Evolutionary conservation across 768 basidiomycete species (phyloP), one percentile per base, ranked within the genome.

Genomic region (Phylloporus rhodoxanthus): DNA sequence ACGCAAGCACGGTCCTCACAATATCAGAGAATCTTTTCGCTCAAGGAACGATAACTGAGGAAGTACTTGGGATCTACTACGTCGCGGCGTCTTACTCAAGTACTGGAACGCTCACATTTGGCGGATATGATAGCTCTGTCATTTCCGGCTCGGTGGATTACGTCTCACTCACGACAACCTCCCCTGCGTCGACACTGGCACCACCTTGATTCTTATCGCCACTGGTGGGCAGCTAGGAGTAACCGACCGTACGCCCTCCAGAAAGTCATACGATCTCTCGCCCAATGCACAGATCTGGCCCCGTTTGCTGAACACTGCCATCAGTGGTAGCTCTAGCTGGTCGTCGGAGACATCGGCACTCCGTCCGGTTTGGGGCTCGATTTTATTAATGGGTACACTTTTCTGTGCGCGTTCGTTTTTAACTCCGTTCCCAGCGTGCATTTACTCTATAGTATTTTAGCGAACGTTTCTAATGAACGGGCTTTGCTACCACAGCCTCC

Each of bases 51-150:
- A 69, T 70, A 45, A 39, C 33, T n/a, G 38, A 52, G 7, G 48
- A 60, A 17, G 52, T 63, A 6, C 48, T 71, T 44, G 63, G 63
- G 8, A 53, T 71, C 15, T 68, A 61, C 33, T 70, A 66, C 55
- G 58, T 50, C 39, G 61, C 64, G 7, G 29, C 54, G 23, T 23
- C 56, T 21, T 19, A 52, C 58, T 25, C 17, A 19, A 59, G 60
- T 28, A 54, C 51, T 8, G 45, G 64, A 23, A 42, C 60, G 45
- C 53, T 65, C 23, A 60, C 60, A 17, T 67, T 64, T 48, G 65
- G 63, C 17, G 56, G 51, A 7, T 48, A 44, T 28, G 60, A 62
- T 25, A 21, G 9, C 26, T 53, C 52, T 23, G 58, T 55, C n/a
- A 56, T 41, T 46, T 56, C 57, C 25, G 47, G 59, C 40, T 2